A percentile compares a stretch with the other conserved stretches of the same genome.
Evolutionary conservation across 2,329 filamentous ascomycete genomes (phyloP).

Genomic region (Teratosphaeria gauchensis): DNA sequence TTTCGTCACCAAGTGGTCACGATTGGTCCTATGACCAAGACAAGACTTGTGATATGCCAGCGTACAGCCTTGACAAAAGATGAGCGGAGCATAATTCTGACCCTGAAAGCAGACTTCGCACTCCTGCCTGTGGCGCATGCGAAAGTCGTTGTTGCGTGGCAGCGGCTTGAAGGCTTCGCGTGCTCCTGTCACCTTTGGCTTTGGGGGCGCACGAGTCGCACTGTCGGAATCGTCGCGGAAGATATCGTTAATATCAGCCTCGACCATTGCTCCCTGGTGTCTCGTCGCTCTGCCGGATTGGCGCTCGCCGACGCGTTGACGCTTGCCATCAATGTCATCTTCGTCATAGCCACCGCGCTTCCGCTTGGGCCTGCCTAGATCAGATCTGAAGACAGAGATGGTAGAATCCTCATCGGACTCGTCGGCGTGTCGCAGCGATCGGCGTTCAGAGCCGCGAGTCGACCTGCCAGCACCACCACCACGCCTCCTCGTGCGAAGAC

Average conservation of each 20-base stretch:
- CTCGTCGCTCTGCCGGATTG: conserved; percentile 38
- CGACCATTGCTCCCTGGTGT: conserved; percentile 41
- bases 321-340: conserved; percentile 3
- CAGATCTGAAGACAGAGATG: neutral
- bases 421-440: conserved; percentile 3
- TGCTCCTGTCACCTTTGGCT: conserved; percentile 49
- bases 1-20: conserved; percentile 90
- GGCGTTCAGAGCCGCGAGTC: neutral
- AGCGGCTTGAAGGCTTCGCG: conserved; percentile 64
- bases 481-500: conserved; percentile 3
- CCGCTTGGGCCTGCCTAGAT: conserved; percentile 2
- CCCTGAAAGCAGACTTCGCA: conserved; percentile 65
- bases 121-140: conserved; percentile 53
- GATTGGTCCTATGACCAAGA: conserved; percentile 58
- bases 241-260: conserved; percentile 49
- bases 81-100: conserved; percentile 55
- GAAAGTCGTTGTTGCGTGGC: conserved; percentile 56
- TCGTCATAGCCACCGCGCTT: neutral
- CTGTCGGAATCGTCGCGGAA: conserved; percentile 36
- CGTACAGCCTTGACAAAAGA: conserved; percentile 88
- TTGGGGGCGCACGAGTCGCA: conserved; percentile 23
- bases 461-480: neutral
- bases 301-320: conserved; percentile 21
- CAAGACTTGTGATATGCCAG: conserved; percentile 74
- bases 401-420: conserved; percentile 3